Conservation (phyloP, 2,329 filamentous ascomycete genomes). For the Aureobasidium musti region DNA sequence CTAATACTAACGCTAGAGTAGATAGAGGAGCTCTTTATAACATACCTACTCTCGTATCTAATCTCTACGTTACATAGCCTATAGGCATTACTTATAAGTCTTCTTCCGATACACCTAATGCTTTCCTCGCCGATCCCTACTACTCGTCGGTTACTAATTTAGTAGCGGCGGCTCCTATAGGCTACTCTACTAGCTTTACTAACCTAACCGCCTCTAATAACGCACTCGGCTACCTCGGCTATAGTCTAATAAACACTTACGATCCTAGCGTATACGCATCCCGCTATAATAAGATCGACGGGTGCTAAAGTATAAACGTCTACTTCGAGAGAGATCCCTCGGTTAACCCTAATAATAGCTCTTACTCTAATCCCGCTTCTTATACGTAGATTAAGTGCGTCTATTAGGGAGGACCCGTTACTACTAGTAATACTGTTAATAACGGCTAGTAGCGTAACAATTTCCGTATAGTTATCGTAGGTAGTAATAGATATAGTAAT, state of each 20-base stretch:
- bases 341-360: slow-evolving; percentile 37
- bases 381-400: slow-evolving; percentile 35
- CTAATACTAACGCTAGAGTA: background rate
- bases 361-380: slow-evolving; percentile 41
- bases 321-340: slow-evolving; percentile 43
- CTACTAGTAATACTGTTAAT: slow-evolving; percentile 39
- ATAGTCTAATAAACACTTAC: slow-evolving; percentile 26
- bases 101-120: background rate
- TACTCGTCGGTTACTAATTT: slow-evolving; percentile 23
- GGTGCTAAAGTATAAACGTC: slow-evolving; percentile 32
- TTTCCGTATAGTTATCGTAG: slow-evolving; percentile 48
- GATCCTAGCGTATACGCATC: slow-evolving; percentile 25
- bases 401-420: slow-evolving; percentile 41
- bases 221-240: slow-evolving; percentile 35
- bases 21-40: background rate
- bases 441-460: slow-evolving; percentile 39
- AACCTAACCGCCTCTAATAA: slow-evolving; percentile 28
- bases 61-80: background rate
- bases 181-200: slow-evolving; percentile 32
- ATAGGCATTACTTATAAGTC: background rate
- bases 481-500: slow-evolving; percentile 45
- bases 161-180: slow-evolving; percentile 31
- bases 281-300: slow-evolving; percentile 30
- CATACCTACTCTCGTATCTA: background rate
- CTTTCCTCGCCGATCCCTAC: slow-evolving; percentile 30